A percentile compares a stretch with the other conserved stretches of the same genome.
phyloP scores from a whole-genome alignment of 345 rosid genomes.

The Citrus australasica region DNA sequence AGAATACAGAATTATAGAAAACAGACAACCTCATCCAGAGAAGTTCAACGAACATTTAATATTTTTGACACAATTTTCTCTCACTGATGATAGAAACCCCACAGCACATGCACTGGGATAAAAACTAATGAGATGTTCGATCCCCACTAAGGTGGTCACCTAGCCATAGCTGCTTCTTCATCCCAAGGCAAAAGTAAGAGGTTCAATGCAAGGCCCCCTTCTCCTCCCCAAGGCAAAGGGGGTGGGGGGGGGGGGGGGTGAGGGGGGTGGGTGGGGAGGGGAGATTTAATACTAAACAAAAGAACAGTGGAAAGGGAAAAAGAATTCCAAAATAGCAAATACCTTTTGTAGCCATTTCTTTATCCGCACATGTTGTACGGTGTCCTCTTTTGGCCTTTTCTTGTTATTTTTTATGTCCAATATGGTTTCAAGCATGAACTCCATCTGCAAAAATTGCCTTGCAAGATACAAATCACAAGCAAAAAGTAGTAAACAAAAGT shows the following conservation, averaged over 20 bases:
- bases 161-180: not conserved
- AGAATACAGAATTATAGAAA: not conserved
- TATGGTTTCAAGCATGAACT: slow-evolving; percentile 91
- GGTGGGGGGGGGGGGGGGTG: too few species aligned
- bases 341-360: slow-evolving; percentile 98
- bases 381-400: slow-evolving; percentile 70
- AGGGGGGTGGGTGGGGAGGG: too few species aligned
- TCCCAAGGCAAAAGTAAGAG: not conserved
- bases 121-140: not conserved
- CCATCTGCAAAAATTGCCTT: slow-evolving; percentile 59
- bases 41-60: not conserved
- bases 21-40: not conserved
- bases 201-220: not conserved
- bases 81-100: not conserved
- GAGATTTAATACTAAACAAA: not conserved
- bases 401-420: slow-evolving; percentile 90
- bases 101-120: not conserved
- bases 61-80: not conserved
- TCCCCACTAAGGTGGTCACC: not conserved
- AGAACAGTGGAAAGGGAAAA: not conserved
- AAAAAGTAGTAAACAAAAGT: not conserved
- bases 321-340: not conserved
- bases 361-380: slow-evolving; percentile 58
- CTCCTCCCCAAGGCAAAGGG: not conserved
- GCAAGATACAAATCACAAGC: slow-evolving; percentile 6